A percentile compares a stretch with the other conserved stretches of the same genome.
Conservation (phyloP, 139 green algal species). For the Dunaliella sp. region DNA sequence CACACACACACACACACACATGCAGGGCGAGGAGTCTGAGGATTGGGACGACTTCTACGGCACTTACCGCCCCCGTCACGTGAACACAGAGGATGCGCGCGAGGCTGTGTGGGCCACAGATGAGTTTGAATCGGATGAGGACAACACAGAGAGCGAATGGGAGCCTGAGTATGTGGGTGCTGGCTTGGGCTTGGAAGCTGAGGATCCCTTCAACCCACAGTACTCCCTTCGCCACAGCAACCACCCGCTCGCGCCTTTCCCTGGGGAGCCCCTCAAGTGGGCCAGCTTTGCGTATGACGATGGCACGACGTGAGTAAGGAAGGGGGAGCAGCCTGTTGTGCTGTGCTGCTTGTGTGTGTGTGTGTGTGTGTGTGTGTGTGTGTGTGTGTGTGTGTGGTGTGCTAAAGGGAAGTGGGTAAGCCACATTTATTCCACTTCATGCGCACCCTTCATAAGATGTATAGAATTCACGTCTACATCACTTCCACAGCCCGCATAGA, state of each 20-base stretch:
- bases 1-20: not conserved
- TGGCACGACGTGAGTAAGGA: conserved; percentile 78
- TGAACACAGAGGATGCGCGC: conserved; percentile 52
- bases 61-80: conserved; percentile 42
- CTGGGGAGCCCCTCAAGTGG: conserved; percentile 85
- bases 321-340: not conserved
- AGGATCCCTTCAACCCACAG: conserved; percentile 70
- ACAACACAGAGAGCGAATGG: conserved; percentile 63
- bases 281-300: conserved; percentile 84
- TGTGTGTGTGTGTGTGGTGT: not conserved
- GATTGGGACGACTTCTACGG: conserved; percentile 58
- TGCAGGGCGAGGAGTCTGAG: conserved; percentile 46
- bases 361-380: not conserved
- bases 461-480: too few relatives aligned
- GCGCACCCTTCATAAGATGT: too few relatives aligned
- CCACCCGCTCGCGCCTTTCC: conserved; percentile 84
- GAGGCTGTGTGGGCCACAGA: conserved; percentile 62
- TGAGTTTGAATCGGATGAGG: conserved; percentile 63
- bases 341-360: not conserved
- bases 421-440: too few relatives aligned
- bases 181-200: conserved; percentile 45
- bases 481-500: too few relatives aligned
- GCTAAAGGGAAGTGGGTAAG: not conserved
- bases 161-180: conserved; percentile 61
- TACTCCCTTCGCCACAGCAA: conserved; percentile 62